Evolutionary conservation across 2,329 filamentous ascomycete species (phyloP).

Genomic region (Fusarium sambucinum): DNA sequence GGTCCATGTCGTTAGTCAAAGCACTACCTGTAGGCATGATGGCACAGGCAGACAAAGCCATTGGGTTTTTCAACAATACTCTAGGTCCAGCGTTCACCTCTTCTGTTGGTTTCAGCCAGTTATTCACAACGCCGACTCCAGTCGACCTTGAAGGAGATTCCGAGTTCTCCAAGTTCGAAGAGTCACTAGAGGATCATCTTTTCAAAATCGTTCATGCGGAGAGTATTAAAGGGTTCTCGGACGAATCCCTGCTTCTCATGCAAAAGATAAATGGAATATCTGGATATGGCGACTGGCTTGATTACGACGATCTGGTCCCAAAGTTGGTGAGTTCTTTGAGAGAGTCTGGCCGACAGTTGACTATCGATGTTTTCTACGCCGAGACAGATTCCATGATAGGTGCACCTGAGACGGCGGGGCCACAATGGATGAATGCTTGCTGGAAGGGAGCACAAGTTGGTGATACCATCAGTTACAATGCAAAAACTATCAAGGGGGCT

Average conservation of each 20-base stretch:
- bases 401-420: background rate
- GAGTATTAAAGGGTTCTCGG: conserved; percentile 15
- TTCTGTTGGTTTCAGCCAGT: conserved; percentile 23
- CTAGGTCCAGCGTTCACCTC: conserved; percentile 10
- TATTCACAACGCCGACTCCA: background rate
- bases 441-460: conserved; percentile 7
- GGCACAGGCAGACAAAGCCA: conserved; percentile 23
- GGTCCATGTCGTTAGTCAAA: conserved; percentile 17
- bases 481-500: background rate
- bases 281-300: conserved; percentile 27
- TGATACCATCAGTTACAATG: background rate
- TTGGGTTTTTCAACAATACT: conserved; percentile 23
- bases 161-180: conserved; percentile 7
- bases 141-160: background rate
- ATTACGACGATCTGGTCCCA: conserved; percentile 21
- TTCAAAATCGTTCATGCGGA: conserved; percentile 15
- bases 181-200: background rate
- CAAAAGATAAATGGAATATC: conserved; percentile 6
- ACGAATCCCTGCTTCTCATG: conserved; percentile 27
- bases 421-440: conserved; percentile 17
- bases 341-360: background rate
- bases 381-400: conserved; percentile 30
- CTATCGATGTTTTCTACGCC: conserved; percentile 20
- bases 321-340: conserved; percentile 1
- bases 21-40: background rate